Evolutionary conservation across 1,284 basidiomycete species (phyloP).

Genomic region (Microbotryum silenes-acaulis): DNA sequence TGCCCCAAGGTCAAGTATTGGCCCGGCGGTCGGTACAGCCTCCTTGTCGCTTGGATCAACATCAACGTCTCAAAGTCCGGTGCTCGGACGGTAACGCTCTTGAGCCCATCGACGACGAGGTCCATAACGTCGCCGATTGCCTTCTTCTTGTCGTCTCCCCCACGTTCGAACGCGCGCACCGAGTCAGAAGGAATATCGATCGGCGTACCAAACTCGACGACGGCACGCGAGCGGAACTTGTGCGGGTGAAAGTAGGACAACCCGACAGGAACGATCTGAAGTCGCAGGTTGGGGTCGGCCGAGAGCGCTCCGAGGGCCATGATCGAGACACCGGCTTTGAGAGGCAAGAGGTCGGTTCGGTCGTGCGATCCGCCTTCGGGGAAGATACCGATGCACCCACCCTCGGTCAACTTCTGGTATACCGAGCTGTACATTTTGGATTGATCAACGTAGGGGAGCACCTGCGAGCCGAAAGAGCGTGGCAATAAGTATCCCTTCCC

Average conservation of each 20-base stretch:
- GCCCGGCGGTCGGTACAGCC: slow-evolving; percentile 90
- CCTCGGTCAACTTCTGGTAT: slow-evolving; percentile 76
- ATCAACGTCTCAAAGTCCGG: slow-evolving; percentile 98
- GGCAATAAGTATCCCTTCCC: background rate
- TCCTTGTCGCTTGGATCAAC: slow-evolving; percentile 92
- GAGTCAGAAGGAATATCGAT: slow-evolving; percentile 79
- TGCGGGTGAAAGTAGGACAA: slow-evolving; percentile 93
- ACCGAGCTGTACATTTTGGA: slow-evolving; percentile 91
- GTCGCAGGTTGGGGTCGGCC: slow-evolving; percentile 71
- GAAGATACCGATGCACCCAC: slow-evolving; percentile 89
- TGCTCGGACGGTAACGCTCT: slow-evolving; percentile 91
- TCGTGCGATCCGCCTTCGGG: slow-evolving; percentile 98
- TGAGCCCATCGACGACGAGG: slow-evolving; percentile 88
- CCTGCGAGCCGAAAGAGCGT: slow-evolving; percentile 46
- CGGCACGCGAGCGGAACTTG: slow-evolving; percentile 86
- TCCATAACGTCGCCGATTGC: slow-evolving; percentile 86
- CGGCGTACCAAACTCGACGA: slow-evolving; percentile 91
- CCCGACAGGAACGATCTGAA: slow-evolving; percentile 90
- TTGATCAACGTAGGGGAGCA: slow-evolving; percentile 79
- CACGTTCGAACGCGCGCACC: slow-evolving; percentile 82
- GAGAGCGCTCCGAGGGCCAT: slow-evolving; percentile 99
- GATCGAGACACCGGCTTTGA: slow-evolving; percentile 91
- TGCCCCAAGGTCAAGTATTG: slow-evolving; percentile 91
- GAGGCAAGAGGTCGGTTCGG: slow-evolving; percentile 82
- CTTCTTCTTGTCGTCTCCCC: slow-evolving; percentile 79